Percentiles rank a stretch among this genome's conserved stretches.
These are phyloP conservation scores for Pythium phragmiticola DNA, from an alignment of 352 stramenopile genomes.

Conservation along the genomic window DNA sequence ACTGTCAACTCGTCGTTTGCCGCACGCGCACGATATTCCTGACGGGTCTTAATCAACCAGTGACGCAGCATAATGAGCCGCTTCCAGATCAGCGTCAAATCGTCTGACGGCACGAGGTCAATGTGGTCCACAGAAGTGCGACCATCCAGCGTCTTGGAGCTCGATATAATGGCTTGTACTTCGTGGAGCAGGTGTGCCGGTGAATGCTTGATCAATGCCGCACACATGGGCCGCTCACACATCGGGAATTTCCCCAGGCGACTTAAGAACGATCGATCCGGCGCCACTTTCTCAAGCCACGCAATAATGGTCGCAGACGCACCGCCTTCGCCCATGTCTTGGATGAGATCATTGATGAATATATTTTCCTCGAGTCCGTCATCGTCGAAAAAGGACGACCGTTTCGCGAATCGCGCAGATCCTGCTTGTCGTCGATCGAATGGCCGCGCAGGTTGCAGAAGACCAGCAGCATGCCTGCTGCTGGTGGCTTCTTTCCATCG, in stretches of 20 bases:
- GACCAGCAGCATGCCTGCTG: background rate
- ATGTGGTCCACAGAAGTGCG: conserved; percentile 40
- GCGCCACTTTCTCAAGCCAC: conserved; percentile 74
- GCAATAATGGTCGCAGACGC: conserved; percentile 57
- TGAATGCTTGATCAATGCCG: conserved; percentile 78
- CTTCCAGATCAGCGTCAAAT: conserved; percentile 75
- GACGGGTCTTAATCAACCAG: conserved; percentile 80
- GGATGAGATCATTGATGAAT: conserved; percentile 58
- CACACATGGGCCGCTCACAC: conserved; percentile 70
- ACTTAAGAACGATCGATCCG: conserved; percentile 78
- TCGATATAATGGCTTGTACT: conserved; percentile 69
- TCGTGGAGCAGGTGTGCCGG: conserved; percentile 75
- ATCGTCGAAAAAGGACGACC: conserved; percentile 30
- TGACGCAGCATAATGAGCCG: conserved; percentile 76
- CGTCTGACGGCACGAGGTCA: conserved; percentile 67
- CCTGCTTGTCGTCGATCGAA: conserved; percentile 18
- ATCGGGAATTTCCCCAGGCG: conserved; percentile 67
- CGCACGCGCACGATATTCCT: conserved; percentile 73
- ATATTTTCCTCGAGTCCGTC: conserved; percentile 36
- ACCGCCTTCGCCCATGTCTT: conserved; percentile 59
- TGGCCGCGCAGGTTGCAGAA: conserved; percentile 8
- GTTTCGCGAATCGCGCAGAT: conserved; percentile 19
- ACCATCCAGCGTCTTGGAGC: conserved; percentile 29
- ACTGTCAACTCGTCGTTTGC: conserved; percentile 34
- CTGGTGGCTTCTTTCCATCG: conserved; percentile 16